Base-by-base conservation (phyloP, 768 basidiomycete species). In the Collybia sordida region DNA sequence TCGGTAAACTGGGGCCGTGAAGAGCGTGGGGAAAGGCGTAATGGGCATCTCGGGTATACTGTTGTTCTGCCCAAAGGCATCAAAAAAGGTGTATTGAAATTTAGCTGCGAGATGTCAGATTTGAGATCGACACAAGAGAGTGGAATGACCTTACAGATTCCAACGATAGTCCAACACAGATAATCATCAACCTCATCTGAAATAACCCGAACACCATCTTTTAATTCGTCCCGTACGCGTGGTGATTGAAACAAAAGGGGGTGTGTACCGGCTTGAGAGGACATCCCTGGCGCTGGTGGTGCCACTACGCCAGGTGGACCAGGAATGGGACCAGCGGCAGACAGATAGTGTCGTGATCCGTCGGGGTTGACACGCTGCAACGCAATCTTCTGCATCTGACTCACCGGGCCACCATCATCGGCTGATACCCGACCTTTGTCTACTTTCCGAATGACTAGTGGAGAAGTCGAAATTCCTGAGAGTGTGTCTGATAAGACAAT, bases 381-480 rank as follows among this genome's bases (percentile, higher is more conserved):
- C 1, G 93, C 94, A 53, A 98, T 90, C 73, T 95, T 93, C 72
- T 98, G 94, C 85, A 98, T 92, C 67, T 96, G 93, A 61, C 91
- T 93, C 54, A 98, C 90, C 36, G 93, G 94, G 4, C 93, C 90
- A 17, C 89, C 90, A 61, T 93, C 88, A 57, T 93, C 90, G n/a
- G 79, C 72, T n/a, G 84, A 82, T 31, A 95, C 88, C 51, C 85
- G 77, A 23, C 90, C 90, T 61, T 94, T 94, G 67, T 95, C 93
- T 23, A 98, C 91, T 67, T 95, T 95, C 53, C 92, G 89, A 45
- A 98, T 88, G 55, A 92, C 75, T 36, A 96, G 78, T 0, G 92
- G 89, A 6, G 91, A 85, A 0, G 91, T 93, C 1, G 88, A 83
- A 50, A 91, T 89, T 25, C 93, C 93, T 9, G 90, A 89, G 53